Conservation (phyloP, 2,329 filamentous ascomycete genomes). For the Monosporascus sp. region DNA sequence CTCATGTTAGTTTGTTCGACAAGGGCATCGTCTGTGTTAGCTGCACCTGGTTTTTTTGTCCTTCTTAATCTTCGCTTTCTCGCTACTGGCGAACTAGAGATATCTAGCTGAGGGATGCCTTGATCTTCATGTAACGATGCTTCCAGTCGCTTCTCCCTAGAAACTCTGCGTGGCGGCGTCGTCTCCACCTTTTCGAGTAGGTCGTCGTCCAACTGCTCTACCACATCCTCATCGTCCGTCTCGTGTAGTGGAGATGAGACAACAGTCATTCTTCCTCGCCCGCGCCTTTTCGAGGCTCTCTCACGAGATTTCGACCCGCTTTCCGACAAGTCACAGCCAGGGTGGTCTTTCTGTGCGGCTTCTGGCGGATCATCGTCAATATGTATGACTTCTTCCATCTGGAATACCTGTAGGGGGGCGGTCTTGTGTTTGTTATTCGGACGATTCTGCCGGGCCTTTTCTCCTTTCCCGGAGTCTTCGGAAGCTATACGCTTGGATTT, state of each 20-base stretch:
- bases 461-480: not conserved
- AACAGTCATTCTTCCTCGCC: not conserved
- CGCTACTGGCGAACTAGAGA: not conserved
- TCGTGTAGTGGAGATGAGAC: not conserved
- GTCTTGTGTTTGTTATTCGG: not conserved
- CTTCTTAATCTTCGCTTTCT: constrained; percentile 5
- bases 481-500: not conserved
- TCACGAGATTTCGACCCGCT: not conserved
- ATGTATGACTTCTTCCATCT: not conserved
- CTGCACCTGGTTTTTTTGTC: not conserved
- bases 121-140: not conserved
- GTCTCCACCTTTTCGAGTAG: not conserved
- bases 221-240: not conserved
- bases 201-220: not conserved
- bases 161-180: not conserved
- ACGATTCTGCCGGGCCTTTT: not conserved
- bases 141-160: not conserved
- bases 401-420: not conserved
- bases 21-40: not conserved
- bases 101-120: not conserved
- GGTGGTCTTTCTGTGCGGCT: not conserved
- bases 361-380: not conserved
- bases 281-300: not conserved
- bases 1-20: not conserved
- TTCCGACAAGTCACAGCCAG: not conserved